Evolutionary conservation across 164 flowering plant genomes (phyloP).

Genomic region (Vitis amurensis): DNA sequence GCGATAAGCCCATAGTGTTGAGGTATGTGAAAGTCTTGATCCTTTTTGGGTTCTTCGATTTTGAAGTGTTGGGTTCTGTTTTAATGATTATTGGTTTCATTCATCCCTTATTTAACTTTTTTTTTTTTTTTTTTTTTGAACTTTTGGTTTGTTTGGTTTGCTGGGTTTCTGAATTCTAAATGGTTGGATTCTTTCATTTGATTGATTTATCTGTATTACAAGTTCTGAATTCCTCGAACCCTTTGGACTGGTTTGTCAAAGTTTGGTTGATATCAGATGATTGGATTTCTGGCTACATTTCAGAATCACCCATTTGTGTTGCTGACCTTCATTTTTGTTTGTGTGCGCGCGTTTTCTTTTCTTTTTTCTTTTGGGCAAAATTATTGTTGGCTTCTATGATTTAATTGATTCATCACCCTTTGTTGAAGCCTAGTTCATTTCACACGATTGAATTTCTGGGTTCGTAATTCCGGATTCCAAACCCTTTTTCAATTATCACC

Average conservation of each 20-base stretch:
- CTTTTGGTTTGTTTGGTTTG: neutral
- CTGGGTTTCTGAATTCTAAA: neutral
- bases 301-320: neutral
- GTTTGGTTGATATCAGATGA: neutral
- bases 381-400: neutral
- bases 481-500: neutral
- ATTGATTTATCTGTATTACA: neutral
- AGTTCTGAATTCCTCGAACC: neutral
- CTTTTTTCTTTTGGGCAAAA: too few relatives aligned
- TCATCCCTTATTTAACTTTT: too few relatives aligned
- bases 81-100: neutral
- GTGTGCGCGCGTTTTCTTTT: too few relatives aligned
- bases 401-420: neutral
- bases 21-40: constrained; percentile 16
- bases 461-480: neutral
- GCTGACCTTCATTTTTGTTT: too few relatives aligned
- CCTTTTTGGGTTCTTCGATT: neutral
- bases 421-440: neutral
- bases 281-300: neutral
- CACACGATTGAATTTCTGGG: neutral
- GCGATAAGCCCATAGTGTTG: neutral
- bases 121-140: neutral
- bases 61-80: neutral
- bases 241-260: neutral
- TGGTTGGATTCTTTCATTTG: neutral